These are phyloP conservation scores for Colletotrichum echinochloae DNA, from an alignment of 2,329 filamentous ascomycete genomes.

Conservation along the genomic window DNA sequence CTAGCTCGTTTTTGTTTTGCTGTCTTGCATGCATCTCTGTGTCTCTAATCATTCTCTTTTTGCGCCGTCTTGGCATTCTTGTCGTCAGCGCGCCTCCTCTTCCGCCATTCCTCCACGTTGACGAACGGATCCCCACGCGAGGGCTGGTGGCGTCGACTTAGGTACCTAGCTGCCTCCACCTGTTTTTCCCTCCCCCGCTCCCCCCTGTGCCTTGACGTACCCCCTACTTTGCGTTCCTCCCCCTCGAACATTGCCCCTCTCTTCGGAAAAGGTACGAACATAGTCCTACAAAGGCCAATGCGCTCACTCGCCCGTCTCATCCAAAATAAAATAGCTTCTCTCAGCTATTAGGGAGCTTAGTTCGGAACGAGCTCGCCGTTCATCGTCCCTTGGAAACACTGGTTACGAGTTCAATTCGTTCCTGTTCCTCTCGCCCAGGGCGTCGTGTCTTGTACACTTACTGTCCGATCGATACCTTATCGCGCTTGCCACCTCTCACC, in stretches of 20 bases:
- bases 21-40: conserved; percentile 20
- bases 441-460: conserved; percentile 18
- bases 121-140: conserved; percentile 34
- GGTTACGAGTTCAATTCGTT: conserved; percentile 30
- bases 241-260: conserved; percentile 31
- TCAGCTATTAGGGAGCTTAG: conserved; percentile 22
- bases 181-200: conserved; percentile 25
- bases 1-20: conserved; percentile 27
- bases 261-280: conserved; percentile 4
- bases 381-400: conserved; percentile 34
- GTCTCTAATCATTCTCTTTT: conserved; percentile 20
- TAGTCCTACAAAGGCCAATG: conserved; percentile 27
- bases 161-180: conserved; percentile 35
- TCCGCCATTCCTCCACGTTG: conserved; percentile 37
- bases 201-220: conserved; percentile 37
- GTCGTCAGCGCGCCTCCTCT: conserved; percentile 37
- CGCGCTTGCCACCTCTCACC: conserved; percentile 38
- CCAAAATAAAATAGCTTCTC: conserved; percentile 32
- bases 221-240: conserved; percentile 19
- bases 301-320: conserved; percentile 18
- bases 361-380: conserved; percentile 17
- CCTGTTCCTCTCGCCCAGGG: conserved; percentile 6
- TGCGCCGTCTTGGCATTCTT: conserved; percentile 36
- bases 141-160: conserved; percentile 34
- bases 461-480: conserved; percentile 42